Evolutionary conservation across 768 basidiomycete genomes (phyloP).

Genomic region (Candolleomyces eurysporus): DNA sequence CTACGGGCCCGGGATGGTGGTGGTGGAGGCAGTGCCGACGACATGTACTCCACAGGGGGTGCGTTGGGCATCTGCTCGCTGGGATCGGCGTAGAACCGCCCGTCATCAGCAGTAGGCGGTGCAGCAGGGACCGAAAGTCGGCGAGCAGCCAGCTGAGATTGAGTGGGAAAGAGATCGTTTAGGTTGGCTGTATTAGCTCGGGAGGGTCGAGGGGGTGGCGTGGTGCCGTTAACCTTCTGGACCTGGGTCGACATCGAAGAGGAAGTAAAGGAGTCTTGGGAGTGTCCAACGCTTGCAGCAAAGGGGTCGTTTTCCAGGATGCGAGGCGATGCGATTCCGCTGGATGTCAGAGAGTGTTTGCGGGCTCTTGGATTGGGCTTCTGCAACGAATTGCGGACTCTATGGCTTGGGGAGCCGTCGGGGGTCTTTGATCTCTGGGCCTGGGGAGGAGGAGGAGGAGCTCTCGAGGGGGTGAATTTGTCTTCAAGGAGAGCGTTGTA

Average conservation of each 20-base stretch:
- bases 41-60: constrained; percentile 27
- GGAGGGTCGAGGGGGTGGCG: constrained; percentile 77
- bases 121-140: constrained; percentile 50
- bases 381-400: constrained; percentile 57
- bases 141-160: constrained; percentile 39
- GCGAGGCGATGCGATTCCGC: constrained; percentile 28
- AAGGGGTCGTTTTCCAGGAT: constrained; percentile 59
- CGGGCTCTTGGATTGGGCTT: constrained; percentile 53
- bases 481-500: constrained; percentile 71
- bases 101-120: constrained; percentile 30
- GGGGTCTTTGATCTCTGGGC: constrained; percentile 45
- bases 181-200: constrained; percentile 82
- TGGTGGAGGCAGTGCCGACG: constrained; percentile 16
- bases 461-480: constrained; percentile 35
- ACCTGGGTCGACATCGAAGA: constrained; percentile 16
- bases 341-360: constrained; percentile 33
- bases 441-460: constrained; percentile 40
- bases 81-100: constrained; percentile 46
- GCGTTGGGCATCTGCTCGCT: constrained; percentile 37
- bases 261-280: constrained; percentile 21
- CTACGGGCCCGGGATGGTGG: constrained; percentile 41
- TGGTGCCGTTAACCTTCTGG: constrained; percentile 35
- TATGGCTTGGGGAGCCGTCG: constrained; percentile 37
- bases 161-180: constrained; percentile 64
- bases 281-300: constrained; percentile 37